Evolutionary conservation across 2,329 filamentous ascomycete species (phyloP), one percentile per base, ranked within the genome.

Genomic region (Arthroderma sp.): DNA sequence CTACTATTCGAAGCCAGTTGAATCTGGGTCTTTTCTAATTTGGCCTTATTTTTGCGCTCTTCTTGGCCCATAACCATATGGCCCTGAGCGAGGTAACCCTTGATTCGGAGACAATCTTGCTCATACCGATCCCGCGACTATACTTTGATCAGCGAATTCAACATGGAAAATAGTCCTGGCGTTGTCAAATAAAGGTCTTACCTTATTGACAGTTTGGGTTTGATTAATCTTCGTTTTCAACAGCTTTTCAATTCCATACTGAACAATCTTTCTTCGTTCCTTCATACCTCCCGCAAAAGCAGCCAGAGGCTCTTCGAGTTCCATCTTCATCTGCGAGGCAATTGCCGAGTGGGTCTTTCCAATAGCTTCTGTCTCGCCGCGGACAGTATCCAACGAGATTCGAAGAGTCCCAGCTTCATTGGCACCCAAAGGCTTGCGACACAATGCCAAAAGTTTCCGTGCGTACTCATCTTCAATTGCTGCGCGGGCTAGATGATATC

Each of bases 21-120:
- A 56, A 95, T 91, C 62, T 98, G 91, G 1, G 91, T 96, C 74
- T 98, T 98, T 65, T 98, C 91, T 37, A 98, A 75, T 66, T 94
- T 96, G 22, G 89, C 88, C 68, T 98, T 98, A 66, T 98, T 98
- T 68, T 94, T 95, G 29, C 91, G 80, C 69, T 98, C 91, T 62
- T 98, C 91, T 56, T 98, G 91, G 9, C 91, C 91, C 91, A 98
- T 98, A 47, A 98, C 91, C 91, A 98, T 98, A 62, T 98, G 93
- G 6, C 91, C 91, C 65, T 98, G 91, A 3, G 93, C 91, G 4
- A 98, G 77, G 59, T 98, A 98, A 34, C 91, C 91, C 66, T 98
- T 98, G 63, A 98, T 96, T 62, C 94, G 91, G 38, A 98, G 73
- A 60, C 89, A 96, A 56, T 98, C 93, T 64, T 98, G 89, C 66